Evolutionary conservation across 345 rosid genomes (phyloP).

Genomic region (Arabidopsis thaliana): TAIR10.1 NC_003070.9:27139501-27140000

Average conservation of each 20-base stretch:
- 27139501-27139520: conserved; percentile 57
- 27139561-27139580: conserved; percentile 64
- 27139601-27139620: conserved; percentile 69
- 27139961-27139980: conserved; percentile 80
- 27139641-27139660: conserved; percentile 59
- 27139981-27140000: conserved; percentile 51
- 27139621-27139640: conserved; percentile 69
- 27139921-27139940: conserved; percentile 52
- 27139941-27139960: conserved; percentile 69
- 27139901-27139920: conserved; percentile 82
- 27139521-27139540: conserved; percentile 68
- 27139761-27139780: conserved; percentile 56
- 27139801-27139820: conserved; percentile 16
- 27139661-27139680: conserved; percentile 62
- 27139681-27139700: neutral
- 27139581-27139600: conserved; percentile 58
- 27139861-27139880: conserved; percentile 56
- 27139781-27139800: conserved; percentile 43
- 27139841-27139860: conserved; percentile 50
- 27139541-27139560: conserved; percentile 68
- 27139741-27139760: conserved; percentile 24
- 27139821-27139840: conserved; percentile 43
- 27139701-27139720: neutral
- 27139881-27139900: conserved; percentile 82
- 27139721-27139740: neutral